Evolutionary conservation across 2,329 filamentous ascomycete species (phyloP), one percentile per base, ranked within the genome.

Genomic region (Leptosphaerulina australis): DNA sequence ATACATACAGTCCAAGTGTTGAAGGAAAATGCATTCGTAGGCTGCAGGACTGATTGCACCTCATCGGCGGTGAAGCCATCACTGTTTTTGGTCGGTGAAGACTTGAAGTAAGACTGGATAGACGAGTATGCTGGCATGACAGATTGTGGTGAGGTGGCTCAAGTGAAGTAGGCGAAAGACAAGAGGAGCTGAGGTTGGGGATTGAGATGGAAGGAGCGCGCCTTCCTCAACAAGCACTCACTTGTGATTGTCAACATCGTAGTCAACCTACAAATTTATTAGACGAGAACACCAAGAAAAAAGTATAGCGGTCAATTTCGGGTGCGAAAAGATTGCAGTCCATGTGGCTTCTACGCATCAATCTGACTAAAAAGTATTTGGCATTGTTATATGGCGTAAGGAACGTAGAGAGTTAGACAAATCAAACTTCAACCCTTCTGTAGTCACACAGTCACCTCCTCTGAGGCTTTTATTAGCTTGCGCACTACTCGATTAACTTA

Each of bases 31-130:
- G 56, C 58, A 36, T 22, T 50, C 26, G 26, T 12, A 1, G 77
- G 77, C 20, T 76, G 66, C 12, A 74, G 49, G 2, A 68, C 67
- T 15, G 69, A 68, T 12, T 74, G 68, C 1, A 80, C 53, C 56
- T 83, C 80, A 14, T 71, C 69, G 11, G 72, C 54, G 2, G 79
- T 83, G 69, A 84, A 85, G 22, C 81, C 81, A 68, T 83, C 80
- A 28, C 79, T 76, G 11, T 68, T 53, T 24, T 60, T 64, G 5
- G 48, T 54, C 2, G 64, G 55, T 8, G 64, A 62, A 1, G 62
- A 59, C 4, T 66, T 60, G 51, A 75, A 79, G 62, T 70, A 77
- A 1, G 75, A 74, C 53, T 79, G 76, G 1, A 78, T 78, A 4
- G 76, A 77, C 17, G 40, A 41, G 1, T 72, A 66, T 0, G 63